Evolutionary conservation across 345 rosid species (phyloP).

Genomic region (Schrenkiella parvula): DNA sequence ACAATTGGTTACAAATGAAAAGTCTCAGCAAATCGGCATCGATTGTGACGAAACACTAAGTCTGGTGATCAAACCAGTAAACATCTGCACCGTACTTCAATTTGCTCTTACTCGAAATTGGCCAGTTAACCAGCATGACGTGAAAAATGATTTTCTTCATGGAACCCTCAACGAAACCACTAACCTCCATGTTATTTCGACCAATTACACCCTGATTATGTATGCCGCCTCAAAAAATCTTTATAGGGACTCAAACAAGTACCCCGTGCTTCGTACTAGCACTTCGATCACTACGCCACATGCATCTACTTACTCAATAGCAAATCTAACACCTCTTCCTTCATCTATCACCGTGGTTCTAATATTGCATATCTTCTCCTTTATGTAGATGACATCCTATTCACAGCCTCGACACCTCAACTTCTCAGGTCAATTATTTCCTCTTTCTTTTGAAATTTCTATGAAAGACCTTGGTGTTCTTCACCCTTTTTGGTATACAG

Average conservation of each 20-base stretch:
- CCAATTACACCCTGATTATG: no score
- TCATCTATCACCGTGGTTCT: not conserved
- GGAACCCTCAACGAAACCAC: no score
- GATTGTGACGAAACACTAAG: no score
- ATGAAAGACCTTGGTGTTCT: not conserved
- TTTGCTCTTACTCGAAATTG: no score
- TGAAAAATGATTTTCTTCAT: no score
- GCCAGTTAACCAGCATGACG: no score
- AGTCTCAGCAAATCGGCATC: no score
- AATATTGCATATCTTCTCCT: not conserved
- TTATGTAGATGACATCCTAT: not conserved
- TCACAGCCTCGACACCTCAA: not conserved
- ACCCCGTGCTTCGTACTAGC: not conserved
- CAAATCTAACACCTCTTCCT: not conserved
- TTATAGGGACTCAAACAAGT: not conserved
- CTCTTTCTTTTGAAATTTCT: not conserved
- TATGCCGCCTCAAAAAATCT: not conserved
- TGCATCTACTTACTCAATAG: not conserved
- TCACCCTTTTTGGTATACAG: not conserved
- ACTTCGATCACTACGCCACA: not conserved
- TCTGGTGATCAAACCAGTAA: no score
- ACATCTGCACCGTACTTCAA: no score
- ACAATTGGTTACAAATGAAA: no score
- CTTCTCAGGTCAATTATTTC: not conserved
- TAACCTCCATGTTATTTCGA: no score